Conservation (phyloP, 306 rosid genomes). For the Betula pendula region DNA sequence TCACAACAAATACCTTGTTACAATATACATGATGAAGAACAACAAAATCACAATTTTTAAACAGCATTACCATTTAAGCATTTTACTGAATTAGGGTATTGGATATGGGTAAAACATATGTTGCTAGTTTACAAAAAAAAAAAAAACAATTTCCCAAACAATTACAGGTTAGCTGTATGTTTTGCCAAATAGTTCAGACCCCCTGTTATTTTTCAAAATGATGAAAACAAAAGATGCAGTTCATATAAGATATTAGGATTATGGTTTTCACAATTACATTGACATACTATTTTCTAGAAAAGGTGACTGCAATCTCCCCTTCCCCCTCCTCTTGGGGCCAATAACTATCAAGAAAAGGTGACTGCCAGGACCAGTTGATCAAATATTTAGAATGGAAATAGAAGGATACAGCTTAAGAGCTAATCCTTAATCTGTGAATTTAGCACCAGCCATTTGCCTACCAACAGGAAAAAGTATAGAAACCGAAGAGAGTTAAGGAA, state of each 20-base stretch:
- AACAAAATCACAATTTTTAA: not conserved
- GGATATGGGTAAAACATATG: not conserved
- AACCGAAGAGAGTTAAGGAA: not conserved
- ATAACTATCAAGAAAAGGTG: not conserved
- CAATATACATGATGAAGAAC: no score
- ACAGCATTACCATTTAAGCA: not conserved
- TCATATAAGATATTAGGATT: not conserved
- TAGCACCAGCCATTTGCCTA: not conserved
- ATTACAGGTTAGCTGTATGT: not conserved
- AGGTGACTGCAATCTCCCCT: not conserved
- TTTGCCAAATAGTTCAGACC: not conserved
- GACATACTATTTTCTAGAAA: not conserved
- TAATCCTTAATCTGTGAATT: not conserved
- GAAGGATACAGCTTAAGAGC: not conserved
- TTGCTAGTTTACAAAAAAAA: not conserved
- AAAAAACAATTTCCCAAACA: not conserved
- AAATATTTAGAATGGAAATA: not conserved
- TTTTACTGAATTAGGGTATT: not conserved
- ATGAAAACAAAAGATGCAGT: not conserved
- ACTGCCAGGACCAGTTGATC: not conserved
- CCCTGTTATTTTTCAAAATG: not conserved
- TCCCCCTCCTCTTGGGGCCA: no score
- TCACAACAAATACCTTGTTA: conserved; percentile 6
- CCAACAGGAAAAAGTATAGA: not conserved
- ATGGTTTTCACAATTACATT: not conserved